Conservation (phyloP, 1,139 yeast species). For the Starmera stellimalicola region DNA sequence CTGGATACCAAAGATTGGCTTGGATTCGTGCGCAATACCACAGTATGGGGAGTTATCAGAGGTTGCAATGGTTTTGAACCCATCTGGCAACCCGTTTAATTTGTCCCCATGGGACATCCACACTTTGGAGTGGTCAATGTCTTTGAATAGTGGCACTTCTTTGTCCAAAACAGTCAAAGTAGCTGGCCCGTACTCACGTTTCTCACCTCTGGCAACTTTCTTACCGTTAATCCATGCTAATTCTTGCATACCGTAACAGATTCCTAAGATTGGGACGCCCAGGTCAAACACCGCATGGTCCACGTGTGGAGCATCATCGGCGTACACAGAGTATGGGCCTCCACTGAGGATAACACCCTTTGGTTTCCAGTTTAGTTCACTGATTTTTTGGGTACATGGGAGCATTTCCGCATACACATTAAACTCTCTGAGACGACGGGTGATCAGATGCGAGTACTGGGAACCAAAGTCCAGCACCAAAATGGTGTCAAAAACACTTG, state of each 20-base stretch:
- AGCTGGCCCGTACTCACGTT: slow-evolving; percentile 98
- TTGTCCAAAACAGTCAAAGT: slow-evolving; percentile 67
- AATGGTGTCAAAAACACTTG: slow-evolving; percentile 89
- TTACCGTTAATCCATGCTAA: slow-evolving; percentile 96
- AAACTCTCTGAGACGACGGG: slow-evolving; percentile 96
- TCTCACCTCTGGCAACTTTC: slow-evolving; percentile 93
- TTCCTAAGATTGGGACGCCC: slow-evolving; percentile 91
- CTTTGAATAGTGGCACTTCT: slow-evolving; percentile 67
- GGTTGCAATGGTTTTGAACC: slow-evolving; percentile 83
- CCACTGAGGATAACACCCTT: slow-evolving; percentile 95
- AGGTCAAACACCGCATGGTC: slow-evolving; percentile 88
- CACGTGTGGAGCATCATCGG: slow-evolving; percentile 92
- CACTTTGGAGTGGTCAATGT: slow-evolving; percentile 79
- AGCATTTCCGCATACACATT: slow-evolving; percentile 98
- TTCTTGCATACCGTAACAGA: slow-evolving; percentile 99
- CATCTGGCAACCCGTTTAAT: slow-evolving; percentile 81
- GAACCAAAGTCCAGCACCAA: slow-evolving; percentile 97
- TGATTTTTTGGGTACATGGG: slow-evolving; percentile 95
- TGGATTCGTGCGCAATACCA: slow-evolving; percentile 72
- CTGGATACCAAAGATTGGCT: slow-evolving; percentile 86
- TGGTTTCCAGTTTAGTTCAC: slow-evolving; percentile 89
- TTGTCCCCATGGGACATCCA: slow-evolving; percentile 99
- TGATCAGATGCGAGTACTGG: slow-evolving; percentile 93
- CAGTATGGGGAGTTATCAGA: slow-evolving; percentile 94
- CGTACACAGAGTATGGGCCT: slow-evolving; percentile 97